These are phyloP conservation scores for Penicillium concentricum DNA, from an alignment of 2,329 filamentous ascomycete species.

Conservation along the genomic window DNA sequence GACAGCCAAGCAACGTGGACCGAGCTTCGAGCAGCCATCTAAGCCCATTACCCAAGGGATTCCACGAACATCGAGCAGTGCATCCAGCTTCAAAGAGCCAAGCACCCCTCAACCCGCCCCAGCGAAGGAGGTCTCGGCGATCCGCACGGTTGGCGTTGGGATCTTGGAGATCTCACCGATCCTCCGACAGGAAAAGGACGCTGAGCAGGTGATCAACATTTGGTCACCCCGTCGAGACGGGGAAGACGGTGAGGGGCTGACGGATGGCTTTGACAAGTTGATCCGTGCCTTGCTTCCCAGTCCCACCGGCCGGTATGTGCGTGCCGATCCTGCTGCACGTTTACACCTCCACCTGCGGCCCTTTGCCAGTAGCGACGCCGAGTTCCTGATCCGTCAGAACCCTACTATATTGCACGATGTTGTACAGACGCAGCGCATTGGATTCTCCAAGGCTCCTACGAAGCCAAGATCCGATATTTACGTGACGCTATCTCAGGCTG, in stretches of 20 bases:
- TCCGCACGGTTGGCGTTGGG: conserved; percentile 73
- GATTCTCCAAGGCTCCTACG: conserved; percentile 87
- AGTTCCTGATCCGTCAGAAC: conserved; percentile 77
- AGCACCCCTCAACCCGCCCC: conserved; percentile 19
- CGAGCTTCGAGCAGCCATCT: conserved; percentile 29
- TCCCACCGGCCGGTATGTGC: conserved; percentile 70
- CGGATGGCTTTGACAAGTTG: conserved; percentile 70
- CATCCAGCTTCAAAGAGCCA: conserved; percentile 28
- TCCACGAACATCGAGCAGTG: conserved; percentile 34
- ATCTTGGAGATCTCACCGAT: conserved; percentile 73
- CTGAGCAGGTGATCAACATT: conserved; percentile 73
- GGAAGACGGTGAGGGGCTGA: conserved; percentile 58
- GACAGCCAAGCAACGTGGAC: conserved; percentile 35
- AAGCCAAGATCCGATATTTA: conserved; percentile 93
- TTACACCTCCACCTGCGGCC: conserved; percentile 76
- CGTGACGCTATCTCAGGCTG: conserved; percentile 75
- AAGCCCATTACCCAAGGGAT: conserved; percentile 29
- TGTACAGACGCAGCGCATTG: conserved; percentile 79
- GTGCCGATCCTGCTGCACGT: conserved; percentile 69
- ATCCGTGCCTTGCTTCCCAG: conserved; percentile 73
- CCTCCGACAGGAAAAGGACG: conserved; percentile 68
- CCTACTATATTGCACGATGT: conserved; percentile 84
- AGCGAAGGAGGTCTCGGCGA: conserved; percentile 46
- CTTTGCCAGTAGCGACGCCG: conserved; percentile 75
- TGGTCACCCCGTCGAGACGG: conserved; percentile 65